Percentiles rank a stretch among this genome's conserved stretches.
Evolutionary conservation across 306 rosid species (phyloP).

Genomic region (Ormosia semicastrata): DNA sequence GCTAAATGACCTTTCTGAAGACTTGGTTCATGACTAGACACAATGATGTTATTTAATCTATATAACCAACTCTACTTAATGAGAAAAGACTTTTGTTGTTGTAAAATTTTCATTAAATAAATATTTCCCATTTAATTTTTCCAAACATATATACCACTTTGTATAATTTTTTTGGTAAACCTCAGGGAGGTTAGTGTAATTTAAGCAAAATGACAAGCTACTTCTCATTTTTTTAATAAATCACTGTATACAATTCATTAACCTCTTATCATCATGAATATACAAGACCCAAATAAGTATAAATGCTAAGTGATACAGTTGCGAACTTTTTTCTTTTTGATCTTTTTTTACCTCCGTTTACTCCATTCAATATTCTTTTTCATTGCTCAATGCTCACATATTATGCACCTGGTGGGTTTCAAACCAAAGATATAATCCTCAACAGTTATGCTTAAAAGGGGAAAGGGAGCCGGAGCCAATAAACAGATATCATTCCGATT

Average conservation of each 20-base stretch:
- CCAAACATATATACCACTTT: neutral
- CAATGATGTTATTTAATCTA: too few relatives aligned
- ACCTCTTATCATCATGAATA: neutral
- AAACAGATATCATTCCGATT: neutral
- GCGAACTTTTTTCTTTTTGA: neutral
- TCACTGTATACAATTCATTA: neutral
- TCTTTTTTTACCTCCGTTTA: neutral
- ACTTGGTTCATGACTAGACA: too few relatives aligned
- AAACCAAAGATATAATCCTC: neutral
- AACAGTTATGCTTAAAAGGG: neutral
- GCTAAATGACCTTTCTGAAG: too few relatives aligned
- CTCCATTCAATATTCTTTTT: neutral
- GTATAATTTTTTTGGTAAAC: neutral
- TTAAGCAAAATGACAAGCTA: neutral
- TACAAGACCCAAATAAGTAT: neutral
- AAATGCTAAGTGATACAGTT: neutral
- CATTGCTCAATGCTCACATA: neutral
- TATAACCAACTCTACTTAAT: too few relatives aligned
- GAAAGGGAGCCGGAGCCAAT: neutral
- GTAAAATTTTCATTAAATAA: neutral
- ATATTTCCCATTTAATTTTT: neutral
- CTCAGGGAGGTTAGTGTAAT: neutral
- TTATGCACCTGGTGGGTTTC: neutral
- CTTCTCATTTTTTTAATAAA: neutral
- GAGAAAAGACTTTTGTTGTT: too few relatives aligned